Evolutionary conservation across 495 filamentous ascomycete species (phyloP).

Genomic region (Penicillium ucsense): DNA sequence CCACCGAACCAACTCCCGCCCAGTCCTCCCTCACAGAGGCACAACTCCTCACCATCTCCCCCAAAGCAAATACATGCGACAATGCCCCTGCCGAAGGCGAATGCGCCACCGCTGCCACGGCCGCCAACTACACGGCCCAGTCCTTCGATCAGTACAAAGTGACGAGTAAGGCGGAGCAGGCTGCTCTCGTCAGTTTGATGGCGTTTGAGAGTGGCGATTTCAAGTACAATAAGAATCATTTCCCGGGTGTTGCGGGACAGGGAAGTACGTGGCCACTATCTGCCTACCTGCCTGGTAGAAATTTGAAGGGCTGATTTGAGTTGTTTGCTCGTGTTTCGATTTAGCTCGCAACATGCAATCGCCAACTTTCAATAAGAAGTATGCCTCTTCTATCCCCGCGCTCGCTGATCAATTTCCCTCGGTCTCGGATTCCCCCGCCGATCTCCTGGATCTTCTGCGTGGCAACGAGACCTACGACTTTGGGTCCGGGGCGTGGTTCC

Average conservation of each 20-base stretch:
- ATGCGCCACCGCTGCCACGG: slow-evolving; percentile 57
- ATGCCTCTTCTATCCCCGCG: slow-evolving; percentile 47
- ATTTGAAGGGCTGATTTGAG: no score
- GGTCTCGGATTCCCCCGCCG: slow-evolving; percentile 31
- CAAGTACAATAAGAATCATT: slow-evolving; percentile 57
- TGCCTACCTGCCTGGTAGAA: no score
- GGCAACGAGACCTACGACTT: slow-evolving; percentile 55
- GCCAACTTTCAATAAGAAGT: slow-evolving; percentile 47
- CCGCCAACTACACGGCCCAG: slow-evolving; percentile 44
- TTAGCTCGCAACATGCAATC: slow-evolving; percentile 66
- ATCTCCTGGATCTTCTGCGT: slow-evolving; percentile 48
- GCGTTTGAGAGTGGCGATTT: slow-evolving; percentile 61
- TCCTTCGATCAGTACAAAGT: slow-evolving; percentile 51
- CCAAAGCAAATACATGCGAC: slow-evolving; percentile 39
- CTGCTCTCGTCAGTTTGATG: slow-evolving; percentile 54
- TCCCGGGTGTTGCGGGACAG: slow-evolving; percentile 54
- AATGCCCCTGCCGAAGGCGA: slow-evolving; percentile 37
- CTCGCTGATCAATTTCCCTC: slow-evolving; percentile 28
- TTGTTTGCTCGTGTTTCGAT: no score
- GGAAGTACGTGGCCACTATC: slow-evolving; percentile 31
- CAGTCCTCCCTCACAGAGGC: slow-evolving; percentile 25
- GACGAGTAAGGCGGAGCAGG: slow-evolving; percentile 43
- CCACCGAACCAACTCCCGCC: not conserved
- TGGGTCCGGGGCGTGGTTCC: slow-evolving; percentile 65
- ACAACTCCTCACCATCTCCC: slow-evolving; percentile 45